Evolutionary conservation across 805 yeast genomes (phyloP).

Genomic region (Candida palmyrensis): DNA sequence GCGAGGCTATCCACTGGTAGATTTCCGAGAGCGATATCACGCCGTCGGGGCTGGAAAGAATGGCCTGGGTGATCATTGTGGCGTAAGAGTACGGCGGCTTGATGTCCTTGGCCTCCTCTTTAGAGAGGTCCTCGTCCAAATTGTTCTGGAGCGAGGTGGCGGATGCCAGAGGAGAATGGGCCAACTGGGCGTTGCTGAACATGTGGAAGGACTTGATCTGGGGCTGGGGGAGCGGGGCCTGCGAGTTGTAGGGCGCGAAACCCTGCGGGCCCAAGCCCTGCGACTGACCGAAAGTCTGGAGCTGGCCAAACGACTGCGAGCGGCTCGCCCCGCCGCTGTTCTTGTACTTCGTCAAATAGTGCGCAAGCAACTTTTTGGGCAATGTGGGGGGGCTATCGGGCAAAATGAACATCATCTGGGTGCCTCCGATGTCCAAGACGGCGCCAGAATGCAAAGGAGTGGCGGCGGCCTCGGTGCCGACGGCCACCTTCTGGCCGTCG

Average conservation of each 20-base stretch:
- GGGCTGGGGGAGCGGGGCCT: conserved; percentile 9
- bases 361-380: conserved; percentile 41
- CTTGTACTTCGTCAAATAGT: conserved; percentile 30
- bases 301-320: neutral
- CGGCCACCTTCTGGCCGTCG: conserved; percentile 58
- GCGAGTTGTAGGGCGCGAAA: conserved; percentile 17
- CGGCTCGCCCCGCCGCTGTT: conserved; percentile 7
- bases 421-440: conserved; percentile 89
- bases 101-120: conserved; percentile 85
- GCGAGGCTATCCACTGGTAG: conserved; percentile 82
- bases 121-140: conserved; percentile 64
- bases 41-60: conserved; percentile 81
- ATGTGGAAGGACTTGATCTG: conserved; percentile 48
- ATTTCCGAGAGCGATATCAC: conserved; percentile 87
- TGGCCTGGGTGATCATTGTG: conserved; percentile 97
- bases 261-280: too few relatives aligned
- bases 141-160: conserved; percentile 41
- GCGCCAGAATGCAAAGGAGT: conserved; percentile 79
- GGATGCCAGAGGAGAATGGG: conserved; percentile 34
- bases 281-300: too few relatives aligned
- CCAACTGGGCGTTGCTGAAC: conserved; percentile 40
- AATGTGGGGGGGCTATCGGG: conserved; percentile 83
- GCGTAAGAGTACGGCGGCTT: conserved; percentile 98
- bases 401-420: conserved; percentile 97
- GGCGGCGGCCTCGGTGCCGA: conserved; percentile 44